phyloP scores from a whole-genome alignment of 352 stramenopile species.

The Globisporangium lucens region DNA sequence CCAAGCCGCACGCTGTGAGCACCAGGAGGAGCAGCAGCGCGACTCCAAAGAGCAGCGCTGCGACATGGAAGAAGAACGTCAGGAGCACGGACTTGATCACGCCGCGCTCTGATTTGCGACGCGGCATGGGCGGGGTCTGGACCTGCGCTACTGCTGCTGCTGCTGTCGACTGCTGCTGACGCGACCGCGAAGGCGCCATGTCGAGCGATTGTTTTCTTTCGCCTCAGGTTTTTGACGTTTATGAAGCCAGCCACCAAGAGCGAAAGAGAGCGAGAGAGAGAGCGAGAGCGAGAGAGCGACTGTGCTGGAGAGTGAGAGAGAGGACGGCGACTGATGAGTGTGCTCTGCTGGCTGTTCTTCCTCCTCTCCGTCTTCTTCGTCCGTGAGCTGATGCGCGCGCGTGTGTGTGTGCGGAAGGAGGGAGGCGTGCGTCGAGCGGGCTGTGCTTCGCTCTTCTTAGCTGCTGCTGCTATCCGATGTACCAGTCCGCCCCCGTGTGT shows the following conservation, averaged over 20 bases:
- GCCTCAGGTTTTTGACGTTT: not conserved
- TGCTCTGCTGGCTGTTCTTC: not conserved
- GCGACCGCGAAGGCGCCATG: slow-evolving; percentile 4
- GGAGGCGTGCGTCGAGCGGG: not conserved
- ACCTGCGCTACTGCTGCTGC: not conserved
- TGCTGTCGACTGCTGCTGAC: not conserved
- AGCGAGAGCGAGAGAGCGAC: not conserved
- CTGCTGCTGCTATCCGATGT: not conserved
- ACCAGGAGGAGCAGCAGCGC: slow-evolving; percentile 34
- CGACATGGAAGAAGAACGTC: slow-evolving; percentile 56
- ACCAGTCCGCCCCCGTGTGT: not conserved
- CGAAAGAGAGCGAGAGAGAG: slow-evolving; percentile 1
- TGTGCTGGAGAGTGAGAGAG: not conserved
- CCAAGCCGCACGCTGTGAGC: slow-evolving; percentile 31
- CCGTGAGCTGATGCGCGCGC: not conserved
- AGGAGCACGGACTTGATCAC: slow-evolving; percentile 33
- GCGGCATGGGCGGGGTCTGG: not conserved
- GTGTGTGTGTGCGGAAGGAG: not conserved
- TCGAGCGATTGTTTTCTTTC: not conserved
- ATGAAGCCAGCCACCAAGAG: not conserved
- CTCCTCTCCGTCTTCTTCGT: not conserved
- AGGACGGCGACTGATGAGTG: not conserved
- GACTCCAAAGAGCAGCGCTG: slow-evolving; percentile 38
- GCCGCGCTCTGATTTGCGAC: slow-evolving; percentile 16
- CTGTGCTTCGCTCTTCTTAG: not conserved